Conservation (phyloP, 1,284 basidiomycete genomes). For the Megacollybia platyphylla region DNA sequence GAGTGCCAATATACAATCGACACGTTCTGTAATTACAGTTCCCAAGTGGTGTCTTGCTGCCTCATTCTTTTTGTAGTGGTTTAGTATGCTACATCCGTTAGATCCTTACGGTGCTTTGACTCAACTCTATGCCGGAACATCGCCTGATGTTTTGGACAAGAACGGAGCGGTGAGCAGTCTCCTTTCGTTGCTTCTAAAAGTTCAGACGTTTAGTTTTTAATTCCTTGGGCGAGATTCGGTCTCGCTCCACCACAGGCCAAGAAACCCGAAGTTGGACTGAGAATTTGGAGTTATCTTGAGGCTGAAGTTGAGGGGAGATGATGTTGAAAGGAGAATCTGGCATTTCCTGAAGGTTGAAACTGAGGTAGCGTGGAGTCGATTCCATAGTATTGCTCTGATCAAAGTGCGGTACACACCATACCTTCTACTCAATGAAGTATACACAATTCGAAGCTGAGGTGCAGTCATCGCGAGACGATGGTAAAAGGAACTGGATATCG, state of each 20-base stretch:
- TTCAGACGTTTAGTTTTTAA: not conserved
- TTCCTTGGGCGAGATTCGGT: conserved; percentile 1
- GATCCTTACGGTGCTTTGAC: conserved; percentile 1
- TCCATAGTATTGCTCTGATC: no score
- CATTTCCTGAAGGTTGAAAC: no score
- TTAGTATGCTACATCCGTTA: not conserved
- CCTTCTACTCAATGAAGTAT: no score
- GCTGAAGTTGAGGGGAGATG: not conserved
- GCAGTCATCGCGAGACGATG: no score
- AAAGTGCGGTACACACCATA: no score
- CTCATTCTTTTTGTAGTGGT: not conserved
- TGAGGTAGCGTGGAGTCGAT: no score
- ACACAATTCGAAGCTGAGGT: no score
- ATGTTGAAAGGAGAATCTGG: no score
- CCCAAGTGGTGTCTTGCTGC: no score
- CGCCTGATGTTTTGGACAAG: not conserved
- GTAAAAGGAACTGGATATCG: no score
- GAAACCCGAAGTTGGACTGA: not conserved
- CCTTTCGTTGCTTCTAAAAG: not conserved
- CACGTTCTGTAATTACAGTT: no score
- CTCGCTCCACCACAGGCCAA: not conserved
- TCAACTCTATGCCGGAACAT: not conserved
- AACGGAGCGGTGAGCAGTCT: conserved; percentile 1
- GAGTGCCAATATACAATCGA: no score
- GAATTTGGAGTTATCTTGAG: not conserved